Evolutionary conservation across 148 eudicot genomes (phyloP).

Genomic region (Drosera capensis): DNA sequence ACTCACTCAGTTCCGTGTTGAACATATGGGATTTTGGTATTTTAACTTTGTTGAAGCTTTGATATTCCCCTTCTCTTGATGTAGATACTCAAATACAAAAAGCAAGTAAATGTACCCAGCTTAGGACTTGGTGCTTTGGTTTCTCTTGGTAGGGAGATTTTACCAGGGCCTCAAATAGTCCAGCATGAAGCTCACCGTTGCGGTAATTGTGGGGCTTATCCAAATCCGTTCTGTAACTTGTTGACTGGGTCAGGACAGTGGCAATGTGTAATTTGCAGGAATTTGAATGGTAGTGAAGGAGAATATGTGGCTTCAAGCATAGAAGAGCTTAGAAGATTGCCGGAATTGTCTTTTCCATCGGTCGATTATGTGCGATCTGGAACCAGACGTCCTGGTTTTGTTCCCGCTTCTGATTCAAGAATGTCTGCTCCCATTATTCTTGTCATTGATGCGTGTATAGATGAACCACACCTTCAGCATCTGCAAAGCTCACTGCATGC

Average conservation of each 20-base stretch:
- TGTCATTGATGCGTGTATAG: conserved; percentile 78
- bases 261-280: conserved; percentile 80
- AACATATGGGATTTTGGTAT: neutral
- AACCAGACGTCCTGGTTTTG: conserved; percentile 57
- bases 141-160: conserved; percentile 68
- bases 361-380: conserved; percentile 75
- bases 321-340: conserved; percentile 65
- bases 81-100: conserved; percentile 79
- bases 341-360: conserved; percentile 57
- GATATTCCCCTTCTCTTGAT: neutral
- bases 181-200: conserved; percentile 48
- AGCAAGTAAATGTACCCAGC: conserved; percentile 60
- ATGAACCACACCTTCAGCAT: conserved; percentile 83
- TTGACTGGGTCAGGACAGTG: conserved; percentile 84
- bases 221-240: conserved; percentile 75
- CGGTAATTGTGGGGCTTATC: conserved; percentile 49
- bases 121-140: conserved; percentile 80
- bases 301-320: conserved; percentile 73
- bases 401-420: conserved; percentile 83
- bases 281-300: conserved; percentile 73
- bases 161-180: conserved; percentile 62
- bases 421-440: conserved; percentile 79
- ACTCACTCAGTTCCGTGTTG: neutral
- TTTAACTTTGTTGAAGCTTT: neutral
- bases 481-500: conserved; percentile 89